These are phyloP conservation scores for Paraconiothyrium sp. DNA, from an alignment of 2,329 filamentous ascomycete genomes.

Conservation along the genomic window DNA sequence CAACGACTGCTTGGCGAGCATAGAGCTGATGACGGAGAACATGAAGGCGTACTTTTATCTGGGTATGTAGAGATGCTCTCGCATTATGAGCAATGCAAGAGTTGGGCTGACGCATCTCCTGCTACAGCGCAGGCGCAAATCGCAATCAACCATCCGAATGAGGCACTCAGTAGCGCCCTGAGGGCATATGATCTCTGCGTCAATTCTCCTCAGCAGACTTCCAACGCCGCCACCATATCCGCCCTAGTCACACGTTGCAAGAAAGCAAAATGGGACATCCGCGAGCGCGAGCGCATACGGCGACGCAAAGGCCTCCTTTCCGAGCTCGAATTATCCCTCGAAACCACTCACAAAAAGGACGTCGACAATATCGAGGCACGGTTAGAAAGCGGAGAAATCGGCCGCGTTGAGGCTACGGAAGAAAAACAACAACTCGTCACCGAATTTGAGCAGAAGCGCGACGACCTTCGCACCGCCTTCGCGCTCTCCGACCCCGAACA, in stretches of 20 bases:
- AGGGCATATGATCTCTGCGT: constrained; percentile 78
- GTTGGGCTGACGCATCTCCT: constrained; percentile 23
- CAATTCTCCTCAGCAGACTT: constrained; percentile 64
- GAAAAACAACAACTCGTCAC: constrained; percentile 58
- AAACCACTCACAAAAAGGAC: constrained; percentile 45
- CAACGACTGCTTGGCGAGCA: constrained; percentile 78
- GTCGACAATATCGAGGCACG: constrained; percentile 51
- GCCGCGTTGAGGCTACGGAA: constrained; percentile 55
- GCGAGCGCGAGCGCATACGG: constrained; percentile 69
- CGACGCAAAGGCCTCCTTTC: constrained; percentile 67
- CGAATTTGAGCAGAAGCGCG: constrained; percentile 53
- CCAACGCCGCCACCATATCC: constrained; percentile 75
- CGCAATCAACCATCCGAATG: constrained; percentile 74
- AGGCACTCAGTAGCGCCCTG: constrained; percentile 75
- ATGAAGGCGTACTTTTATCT: constrained; percentile 89
- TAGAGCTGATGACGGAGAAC: constrained; percentile 70
- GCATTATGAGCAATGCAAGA: not conserved
- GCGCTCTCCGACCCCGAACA: constrained; percentile 58
- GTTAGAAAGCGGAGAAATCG: constrained; percentile 48
- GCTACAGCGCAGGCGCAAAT: constrained; percentile 77
- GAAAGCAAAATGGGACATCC: constrained; percentile 83
- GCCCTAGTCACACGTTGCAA: constrained; percentile 80
- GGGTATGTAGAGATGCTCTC: constrained; percentile 39
- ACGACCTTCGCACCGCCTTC: constrained; percentile 57
- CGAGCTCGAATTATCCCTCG: constrained; percentile 62